Base-by-base conservation (phyloP, 306 rosid genomes). In the Rosa persica region DNA sequence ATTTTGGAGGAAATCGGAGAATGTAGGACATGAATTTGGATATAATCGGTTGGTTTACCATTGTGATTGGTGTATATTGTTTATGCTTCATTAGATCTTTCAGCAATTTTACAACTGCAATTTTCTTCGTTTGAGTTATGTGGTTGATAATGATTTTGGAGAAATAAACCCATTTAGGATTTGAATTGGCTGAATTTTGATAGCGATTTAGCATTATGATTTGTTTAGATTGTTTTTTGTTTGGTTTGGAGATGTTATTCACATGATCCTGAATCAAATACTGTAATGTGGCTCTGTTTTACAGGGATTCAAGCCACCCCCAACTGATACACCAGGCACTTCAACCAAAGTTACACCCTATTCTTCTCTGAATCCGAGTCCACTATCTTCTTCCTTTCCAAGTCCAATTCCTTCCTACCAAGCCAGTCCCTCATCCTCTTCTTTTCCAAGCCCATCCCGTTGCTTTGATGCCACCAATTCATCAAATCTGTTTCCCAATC, bases 321-420 rank as follows among this genome's bases (percentile, higher is more conserved):
- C 89, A 12, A 82, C 55, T 12, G 93, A 89, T 73, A 75, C 83
- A 44, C 86, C 85, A 25, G 96, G 91, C 27, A 85, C 84, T 42
- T 86, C 92, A 22, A 80, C 89, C 70, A 89, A 83, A 76, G 81
- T 79, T 78, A 89, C 88, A 5, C 89, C 92, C 4, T 89, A 70
- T 57, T 83, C 92, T 58, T 90, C 90, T 11, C 96, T 87, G 54
- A 90, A 90, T 83, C 97, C 90, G 12, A 92, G 97, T 57, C 94
- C 93, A 65, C 42, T 88, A 44, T 87, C 90, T 80, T 89, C 95
- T 17, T 79, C 90, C 13, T 91, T 87, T 80, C 91, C 93, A 34
- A 91, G 94, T 64, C 93, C 98, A 68, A 88, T 90, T 72, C 94
- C 90, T 75, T 90, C 97, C n/a, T 92, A 88, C 84, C 97, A 89